phyloP scores from a whole-genome alignment of 495 filamentous ascomycete species.

The Neurospora sublineolata region DNA sequence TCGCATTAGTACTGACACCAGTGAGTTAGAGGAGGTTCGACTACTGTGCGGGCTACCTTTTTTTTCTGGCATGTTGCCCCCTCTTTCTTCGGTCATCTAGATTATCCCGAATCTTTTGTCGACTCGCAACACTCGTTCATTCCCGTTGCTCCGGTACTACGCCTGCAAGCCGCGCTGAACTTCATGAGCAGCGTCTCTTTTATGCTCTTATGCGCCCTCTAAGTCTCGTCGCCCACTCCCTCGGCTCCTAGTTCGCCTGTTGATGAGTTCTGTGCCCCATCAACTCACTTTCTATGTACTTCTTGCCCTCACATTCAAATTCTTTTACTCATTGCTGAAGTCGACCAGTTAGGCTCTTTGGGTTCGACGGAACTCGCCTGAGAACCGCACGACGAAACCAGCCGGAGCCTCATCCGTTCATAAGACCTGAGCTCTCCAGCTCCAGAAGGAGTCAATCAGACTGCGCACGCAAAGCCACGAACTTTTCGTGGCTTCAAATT shows the following conservation, averaged over 20 bases:
- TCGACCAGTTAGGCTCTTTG: background rate
- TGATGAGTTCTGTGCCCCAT: background rate
- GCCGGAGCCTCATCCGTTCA: background rate
- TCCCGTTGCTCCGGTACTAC: background rate
- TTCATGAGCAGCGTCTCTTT: background rate
- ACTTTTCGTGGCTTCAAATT: no score
- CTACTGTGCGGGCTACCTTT: background rate
- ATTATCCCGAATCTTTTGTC: background rate
- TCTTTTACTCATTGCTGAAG: background rate
- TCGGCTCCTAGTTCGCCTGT: background rate
- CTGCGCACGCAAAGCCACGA: no score
- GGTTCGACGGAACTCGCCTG: no score
- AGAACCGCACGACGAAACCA: background rate
- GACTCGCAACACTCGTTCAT: background rate
- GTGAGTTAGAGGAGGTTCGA: background rate
- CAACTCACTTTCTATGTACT: no score
- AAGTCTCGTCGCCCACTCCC: background rate
- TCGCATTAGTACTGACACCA: background rate
- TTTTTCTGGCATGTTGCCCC: background rate
- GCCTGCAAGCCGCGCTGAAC: background rate
- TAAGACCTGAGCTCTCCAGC: background rate
- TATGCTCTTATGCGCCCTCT: background rate
- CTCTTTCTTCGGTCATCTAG: background rate
- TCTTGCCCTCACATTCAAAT: no score
- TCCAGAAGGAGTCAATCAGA: background rate